Evolutionary conservation across 2,329 filamentous ascomycete genomes (phyloP), one percentile per base, ranked within the genome.

Genomic region (Aspergillus ustus): DNA sequence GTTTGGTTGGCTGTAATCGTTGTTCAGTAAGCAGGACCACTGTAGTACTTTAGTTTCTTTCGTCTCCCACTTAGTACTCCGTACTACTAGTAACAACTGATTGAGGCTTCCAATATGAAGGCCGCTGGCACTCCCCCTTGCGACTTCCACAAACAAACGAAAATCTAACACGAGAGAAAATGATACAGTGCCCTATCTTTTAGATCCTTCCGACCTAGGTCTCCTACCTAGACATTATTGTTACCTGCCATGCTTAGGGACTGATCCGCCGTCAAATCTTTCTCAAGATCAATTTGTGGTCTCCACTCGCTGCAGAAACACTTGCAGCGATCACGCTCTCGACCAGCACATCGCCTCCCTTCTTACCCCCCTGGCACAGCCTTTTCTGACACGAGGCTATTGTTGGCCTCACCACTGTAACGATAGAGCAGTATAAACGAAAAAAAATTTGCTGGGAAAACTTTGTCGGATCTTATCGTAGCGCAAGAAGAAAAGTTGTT

Each of bases 271-370:
- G 70, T 75, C 70, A 73, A 70, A 72, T 70, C 67, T 65, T 71
- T 67, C 63, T 62, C 59, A 50, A 51, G 60, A 62, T 66, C 63
- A 62, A 64, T 64, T 68, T 60, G 64, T 60, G 56, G 67, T 69
- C 67, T 67, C 71, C 70, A 73, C 70, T 70, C 43, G 60, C 66
- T 67, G 65, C 68, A 68, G 61, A 66, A 68, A 66, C 66, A 70
- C 67, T 66, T 71, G 72, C 72, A 75, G 71, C 66, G 71, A 70
- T 71, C 72, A 75, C 69, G 73, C 72, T 70, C 66, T 70, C 49
- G 65, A 70, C 70, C 70, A 73, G 66, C 72, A 66, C 70, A 73
- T 67, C 60, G 40, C 29, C 63, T 64, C 62, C 43, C 43, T 63
- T 65, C 63, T 51, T 13, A 25, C 3, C 29, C 67, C 61, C 52